These are phyloP conservation scores for Backusella luteola DNA, from an alignment of 192 early-diverging fungal genomes.

Conservation along the genomic window DNA sequence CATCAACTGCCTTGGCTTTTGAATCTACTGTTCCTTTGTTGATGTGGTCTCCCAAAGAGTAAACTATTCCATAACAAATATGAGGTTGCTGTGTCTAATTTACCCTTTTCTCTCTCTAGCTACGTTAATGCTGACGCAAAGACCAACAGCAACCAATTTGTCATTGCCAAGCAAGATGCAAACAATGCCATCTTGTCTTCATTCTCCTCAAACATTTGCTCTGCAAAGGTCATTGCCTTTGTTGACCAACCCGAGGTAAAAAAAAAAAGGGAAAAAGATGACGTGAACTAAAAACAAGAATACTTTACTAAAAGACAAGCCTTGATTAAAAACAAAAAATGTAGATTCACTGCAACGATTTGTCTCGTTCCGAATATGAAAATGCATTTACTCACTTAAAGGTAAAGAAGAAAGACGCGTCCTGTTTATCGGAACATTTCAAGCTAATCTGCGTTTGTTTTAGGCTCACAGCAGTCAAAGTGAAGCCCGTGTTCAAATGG, in stretches of 20 bases:
- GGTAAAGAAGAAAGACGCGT: slow-evolving; percentile 20
- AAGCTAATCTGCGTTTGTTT: neutral
- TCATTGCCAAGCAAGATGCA: slow-evolving; percentile 21
- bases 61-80: neutral
- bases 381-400: slow-evolving; percentile 23
- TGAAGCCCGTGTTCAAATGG: slow-evolving; percentile 21
- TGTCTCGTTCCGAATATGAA: slow-evolving; percentile 18
- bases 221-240: slow-evolving; percentile 28
- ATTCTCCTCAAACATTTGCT: slow-evolving; percentile 21
- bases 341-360: slow-evolving; percentile 35
- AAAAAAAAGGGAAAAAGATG: neutral
- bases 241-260: slow-evolving; percentile 38
- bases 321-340: neutral
- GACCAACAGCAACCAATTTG: slow-evolving; percentile 21
- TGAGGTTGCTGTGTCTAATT: neutral
- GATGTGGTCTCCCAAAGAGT: slow-evolving; percentile 41
- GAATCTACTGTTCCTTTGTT: slow-evolving; percentile 37
- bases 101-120: neutral
- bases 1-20: slow-evolving; percentile 33
- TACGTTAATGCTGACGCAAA: slow-evolving; percentile 10
- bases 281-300: neutral
- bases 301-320: neutral
- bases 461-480: slow-evolving; percentile 20
- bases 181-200: slow-evolving; percentile 12
- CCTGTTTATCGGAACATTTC: neutral